A percentile compares a stretch with the other conserved stretches of the same genome.
These are phyloP conservation scores for Penicillium sp. DNA, from an alignment of 2,329 filamentous ascomycete species.

Conservation along the genomic window DNA sequence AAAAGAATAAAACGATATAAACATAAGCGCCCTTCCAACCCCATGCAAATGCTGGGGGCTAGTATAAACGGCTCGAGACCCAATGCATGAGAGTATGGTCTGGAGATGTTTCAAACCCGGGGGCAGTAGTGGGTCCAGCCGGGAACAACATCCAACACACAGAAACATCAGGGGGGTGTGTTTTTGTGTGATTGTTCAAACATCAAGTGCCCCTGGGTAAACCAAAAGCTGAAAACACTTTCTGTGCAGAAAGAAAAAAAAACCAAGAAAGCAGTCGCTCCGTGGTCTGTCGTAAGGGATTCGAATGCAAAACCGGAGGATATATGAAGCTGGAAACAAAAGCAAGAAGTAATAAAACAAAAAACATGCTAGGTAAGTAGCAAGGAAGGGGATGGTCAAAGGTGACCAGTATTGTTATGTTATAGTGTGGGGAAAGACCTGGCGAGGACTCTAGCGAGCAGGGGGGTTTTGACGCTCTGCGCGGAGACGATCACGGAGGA, in stretches of 20 bases:
- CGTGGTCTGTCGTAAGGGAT: conserved; percentile 6
- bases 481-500: conserved; percentile 44
- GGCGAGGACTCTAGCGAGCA: conserved; percentile 12
- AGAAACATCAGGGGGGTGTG: background rate
- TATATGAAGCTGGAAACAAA: background rate
- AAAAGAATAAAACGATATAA: conserved; percentile 9
- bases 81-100: conserved; percentile 12
- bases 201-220: conserved; percentile 1
- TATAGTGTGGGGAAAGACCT: background rate
- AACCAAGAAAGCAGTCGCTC: conserved; percentile 7
- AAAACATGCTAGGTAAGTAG: conserved; percentile 1
- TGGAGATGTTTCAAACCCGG: background rate
- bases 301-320: conserved; percentile 2
- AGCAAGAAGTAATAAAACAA: conserved; percentile 4
- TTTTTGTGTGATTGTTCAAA: background rate
- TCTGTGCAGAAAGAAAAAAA: background rate
- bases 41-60: conserved; percentile 13
- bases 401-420: background rate
- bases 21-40: conserved; percentile 4
- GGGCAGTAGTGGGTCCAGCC: background rate
- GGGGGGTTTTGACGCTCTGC: conserved; percentile 20
- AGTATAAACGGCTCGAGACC: conserved; percentile 9
- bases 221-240: conserved; percentile 1
- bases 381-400: background rate
- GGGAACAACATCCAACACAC: background rate